phyloP scores from a whole-genome alignment of 441 rosid species.

The Oxalis stricta region DNA sequence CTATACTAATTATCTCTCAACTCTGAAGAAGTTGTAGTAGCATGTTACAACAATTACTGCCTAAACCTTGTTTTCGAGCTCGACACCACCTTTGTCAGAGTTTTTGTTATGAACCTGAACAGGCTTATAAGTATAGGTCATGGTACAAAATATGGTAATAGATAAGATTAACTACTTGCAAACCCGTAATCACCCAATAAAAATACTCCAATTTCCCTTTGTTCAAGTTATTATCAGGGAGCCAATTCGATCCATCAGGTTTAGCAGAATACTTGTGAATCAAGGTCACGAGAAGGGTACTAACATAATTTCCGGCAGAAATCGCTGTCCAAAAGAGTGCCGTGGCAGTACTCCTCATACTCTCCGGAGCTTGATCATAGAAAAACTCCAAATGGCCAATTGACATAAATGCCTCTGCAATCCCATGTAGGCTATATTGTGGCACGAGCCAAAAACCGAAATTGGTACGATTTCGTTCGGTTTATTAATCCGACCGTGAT shows the following conservation, averaged over 20 bases:
- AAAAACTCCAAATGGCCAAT: conserved; percentile 85
- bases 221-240: conserved; percentile 63
- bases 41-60: too few species aligned
- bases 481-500: conserved; percentile 27
- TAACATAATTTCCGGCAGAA: conserved; percentile 57
- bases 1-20: too few species aligned
- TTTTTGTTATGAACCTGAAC: conserved; percentile 30
- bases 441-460: conserved; percentile 79
- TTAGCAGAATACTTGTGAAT: conserved; percentile 46
- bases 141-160: conserved; percentile 61
- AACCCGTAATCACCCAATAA: conserved; percentile 61
- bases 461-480: conserved; percentile 36
- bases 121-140: conserved; percentile 64
- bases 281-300: conserved; percentile 60
- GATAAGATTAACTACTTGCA: conserved; percentile 50
- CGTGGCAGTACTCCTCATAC: conserved; percentile 78
- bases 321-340: conserved; percentile 72
- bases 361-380: conserved; percentile 83
- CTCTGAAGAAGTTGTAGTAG: too few species aligned
- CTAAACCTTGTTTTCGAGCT: conserved; percentile 27
- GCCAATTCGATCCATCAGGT: conserved; percentile 74
- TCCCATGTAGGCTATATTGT: conserved; percentile 70
- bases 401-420: conserved; percentile 88
- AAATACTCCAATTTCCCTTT: conserved; percentile 75
- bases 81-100: conserved; percentile 19